Evolutionary conservation across 192 early-diverging fungal genomes (phyloP), one percentile per base, ranked within the genome.

Genomic region (Dissophora ornata): DNA sequence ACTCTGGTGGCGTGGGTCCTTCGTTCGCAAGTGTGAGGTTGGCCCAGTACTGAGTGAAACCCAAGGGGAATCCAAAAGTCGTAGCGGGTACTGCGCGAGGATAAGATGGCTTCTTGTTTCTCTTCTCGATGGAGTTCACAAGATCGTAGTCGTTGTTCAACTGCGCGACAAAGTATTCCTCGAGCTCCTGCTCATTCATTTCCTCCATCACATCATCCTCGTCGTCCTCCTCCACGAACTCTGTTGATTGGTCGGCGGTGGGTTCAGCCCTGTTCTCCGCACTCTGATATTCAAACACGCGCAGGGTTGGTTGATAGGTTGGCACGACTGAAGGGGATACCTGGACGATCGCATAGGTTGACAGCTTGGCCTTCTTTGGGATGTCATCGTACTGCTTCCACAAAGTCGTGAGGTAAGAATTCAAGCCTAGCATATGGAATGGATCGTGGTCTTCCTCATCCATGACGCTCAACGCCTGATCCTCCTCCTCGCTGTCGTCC

Each of bases 241-340:
- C 21, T 6, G 33, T 29, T 18, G 44, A n/a, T 16, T n/a, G 44
- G 44, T 18, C 22, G n/a, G 22, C 34, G 21, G 10, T 15, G 18
- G 54, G 11, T 2, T 1, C 12, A 38, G 36, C 21, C 3, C 5
- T 56, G 41, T 42, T 28, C 11, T 57, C 25, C 4, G 29, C 62
- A 0, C 55, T 63, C 8, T 81, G 62, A 41, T 90, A 90, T 51
- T 81, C 52, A 41, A 85, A 82, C 0, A 88, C 77, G 28, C 87
- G 79, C 44, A 87, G 63, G 1, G 84, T 78, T 0, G 88, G 88
- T 13, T 82, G 57, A 52, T 83, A 86, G 28, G 73, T 83, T 25
- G 88, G 88, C 9, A 90, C 81, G 16, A 90, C 79, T 40, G 84
- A 85, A 15, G 88, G 87, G 44, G 86, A 82, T 1, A 90, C 81